Percentiles rank a stretch among this genome's conserved stretches.
These are phyloP conservation scores for Euphrasia arctica DNA, from an alignment of 305 asterid genomes.

Conservation along the genomic window DNA sequence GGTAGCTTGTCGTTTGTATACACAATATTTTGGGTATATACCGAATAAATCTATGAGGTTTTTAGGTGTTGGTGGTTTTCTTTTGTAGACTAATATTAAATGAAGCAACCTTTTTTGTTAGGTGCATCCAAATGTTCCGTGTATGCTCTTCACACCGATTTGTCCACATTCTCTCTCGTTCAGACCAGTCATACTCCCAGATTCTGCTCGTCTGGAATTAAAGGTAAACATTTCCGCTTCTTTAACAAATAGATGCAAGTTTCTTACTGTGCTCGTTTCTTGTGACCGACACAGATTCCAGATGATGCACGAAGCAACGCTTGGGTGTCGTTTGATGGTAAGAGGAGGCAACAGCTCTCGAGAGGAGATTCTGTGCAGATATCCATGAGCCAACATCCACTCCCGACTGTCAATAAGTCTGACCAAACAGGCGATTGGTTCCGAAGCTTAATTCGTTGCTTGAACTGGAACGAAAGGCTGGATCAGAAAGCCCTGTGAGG, in stretches of 20 bases:
- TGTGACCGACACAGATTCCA: constrained; percentile 49
- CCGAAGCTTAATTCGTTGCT: constrained; percentile 91
- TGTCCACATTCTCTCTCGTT: constrained; percentile 98
- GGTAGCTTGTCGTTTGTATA: neutral
- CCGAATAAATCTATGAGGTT: neutral
- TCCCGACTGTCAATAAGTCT: constrained; percentile 87
- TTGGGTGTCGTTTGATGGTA: constrained; percentile 98
- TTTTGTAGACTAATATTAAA: neutral
- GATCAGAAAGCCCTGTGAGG: constrained; percentile 88
- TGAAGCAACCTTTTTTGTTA: constrained; percentile 33
- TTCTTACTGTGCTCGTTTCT: neutral
- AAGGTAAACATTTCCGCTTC: constrained; percentile 52
- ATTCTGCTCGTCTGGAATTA: constrained; percentile 88
- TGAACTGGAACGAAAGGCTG: constrained; percentile 95
- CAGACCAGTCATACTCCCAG: constrained; percentile 98
- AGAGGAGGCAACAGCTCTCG: constrained; percentile 95
- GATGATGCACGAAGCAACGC: constrained; percentile 93
- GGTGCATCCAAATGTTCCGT: constrained; percentile 99
- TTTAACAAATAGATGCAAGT: constrained; percentile 2
- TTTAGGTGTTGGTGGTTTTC: constrained; percentile 3
- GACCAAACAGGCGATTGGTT: constrained; percentile 99
- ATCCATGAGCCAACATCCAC: constrained; percentile 93
- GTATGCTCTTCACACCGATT: constrained; percentile 97
- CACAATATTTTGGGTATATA: neutral
- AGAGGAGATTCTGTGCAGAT: constrained; percentile 86